Evolutionary conservation across 352 stramenopile genomes (phyloP).

Genomic region (Pythium monospermum): DNA sequence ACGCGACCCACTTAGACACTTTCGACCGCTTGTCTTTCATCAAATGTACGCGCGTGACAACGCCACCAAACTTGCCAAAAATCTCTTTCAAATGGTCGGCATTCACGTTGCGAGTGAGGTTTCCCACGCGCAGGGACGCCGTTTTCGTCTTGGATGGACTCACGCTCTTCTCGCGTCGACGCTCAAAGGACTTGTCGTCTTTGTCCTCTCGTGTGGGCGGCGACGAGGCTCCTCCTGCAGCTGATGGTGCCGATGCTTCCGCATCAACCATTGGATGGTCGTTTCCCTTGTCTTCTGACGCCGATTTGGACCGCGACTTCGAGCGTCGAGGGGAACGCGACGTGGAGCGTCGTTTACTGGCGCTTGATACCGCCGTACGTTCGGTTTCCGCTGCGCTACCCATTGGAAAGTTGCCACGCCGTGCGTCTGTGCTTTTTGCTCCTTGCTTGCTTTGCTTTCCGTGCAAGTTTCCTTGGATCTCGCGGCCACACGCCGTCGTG

Average conservation of each 20-base stretch:
- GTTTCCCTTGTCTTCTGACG: neutral
- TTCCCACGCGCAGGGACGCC: slow-evolving; percentile 58
- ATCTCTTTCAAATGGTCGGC: slow-evolving; percentile 79
- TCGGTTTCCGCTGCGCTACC: too few relatives aligned
- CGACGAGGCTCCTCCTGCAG: neutral
- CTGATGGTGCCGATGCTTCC: too few relatives aligned
- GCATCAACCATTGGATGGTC: neutral
- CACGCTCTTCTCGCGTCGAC: neutral
- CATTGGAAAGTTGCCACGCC: too few relatives aligned
- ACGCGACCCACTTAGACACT: slow-evolving; percentile 31
- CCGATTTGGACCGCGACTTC: slow-evolving; percentile 13
- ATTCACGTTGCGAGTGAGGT: slow-evolving; percentile 83
- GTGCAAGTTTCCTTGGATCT: too few relatives aligned
- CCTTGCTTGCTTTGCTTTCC: too few relatives aligned
- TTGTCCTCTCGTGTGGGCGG: too few relatives aligned
- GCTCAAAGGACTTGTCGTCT: too few relatives aligned
- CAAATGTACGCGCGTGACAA: slow-evolving; percentile 56
- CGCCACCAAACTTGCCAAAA: slow-evolving; percentile 80
- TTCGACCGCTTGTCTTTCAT: slow-evolving; percentile 23
- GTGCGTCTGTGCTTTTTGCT: too few relatives aligned
- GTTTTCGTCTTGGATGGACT: slow-evolving; percentile 15
- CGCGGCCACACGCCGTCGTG: too few relatives aligned
- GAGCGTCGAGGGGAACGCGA: neutral
- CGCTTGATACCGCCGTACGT: too few relatives aligned
- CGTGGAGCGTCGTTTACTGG: too few relatives aligned